phyloP scores from a whole-genome alignment of 495 filamentous ascomycete species.

The Podospora pseudopauciseta region DNA sequence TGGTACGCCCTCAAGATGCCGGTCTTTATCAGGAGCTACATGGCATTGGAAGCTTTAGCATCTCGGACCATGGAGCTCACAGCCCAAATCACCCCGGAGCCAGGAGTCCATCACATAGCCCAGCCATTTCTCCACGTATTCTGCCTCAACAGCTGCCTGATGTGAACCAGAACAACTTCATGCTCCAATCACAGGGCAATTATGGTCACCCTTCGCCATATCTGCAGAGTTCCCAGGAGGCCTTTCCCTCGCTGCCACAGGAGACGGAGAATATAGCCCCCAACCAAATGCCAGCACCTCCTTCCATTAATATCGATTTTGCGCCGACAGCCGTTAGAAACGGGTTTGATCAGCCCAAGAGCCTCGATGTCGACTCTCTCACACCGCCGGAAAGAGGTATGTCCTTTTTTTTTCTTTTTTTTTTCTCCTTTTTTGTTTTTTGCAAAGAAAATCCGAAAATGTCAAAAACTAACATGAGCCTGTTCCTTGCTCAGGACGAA shows the following conservation, averaged over 20 bases:
- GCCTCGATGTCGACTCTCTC: constrained; percentile 70
- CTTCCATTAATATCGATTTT: constrained; percentile 90
- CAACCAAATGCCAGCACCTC: constrained; percentile 72
- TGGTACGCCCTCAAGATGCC: constrained; percentile 70
- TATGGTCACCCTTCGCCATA: constrained; percentile 48
- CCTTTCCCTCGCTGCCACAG: constrained; percentile 54
- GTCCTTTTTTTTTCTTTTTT: constrained; percentile 22
- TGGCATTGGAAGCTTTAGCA: constrained; percentile 73
- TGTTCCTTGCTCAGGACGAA: constrained; percentile 33
- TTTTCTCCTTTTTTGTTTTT: neutral
- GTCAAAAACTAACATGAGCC: constrained; percentile 7
- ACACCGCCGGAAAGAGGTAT: constrained; percentile 83
- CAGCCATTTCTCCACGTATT: constrained; percentile 79
- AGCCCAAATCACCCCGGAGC: constrained; percentile 50
- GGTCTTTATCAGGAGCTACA: constrained; percentile 72
- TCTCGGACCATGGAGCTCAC: constrained; percentile 67
- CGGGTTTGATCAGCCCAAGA: constrained; percentile 67
- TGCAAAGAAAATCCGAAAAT: neutral
- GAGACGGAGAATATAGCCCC: constrained; percentile 44
- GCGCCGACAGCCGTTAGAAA: constrained; percentile 68
- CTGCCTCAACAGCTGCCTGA: constrained; percentile 65
- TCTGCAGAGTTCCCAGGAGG: constrained; percentile 55
- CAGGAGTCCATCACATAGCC: constrained; percentile 76
- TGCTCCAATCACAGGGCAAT: constrained; percentile 45
- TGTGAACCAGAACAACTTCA: constrained; percentile 50